Evolutionary conservation across 208 protist genomes (phyloP), one percentile per base, ranked within the genome.

Genomic region (Trypanosoma cruzi): DNA sequence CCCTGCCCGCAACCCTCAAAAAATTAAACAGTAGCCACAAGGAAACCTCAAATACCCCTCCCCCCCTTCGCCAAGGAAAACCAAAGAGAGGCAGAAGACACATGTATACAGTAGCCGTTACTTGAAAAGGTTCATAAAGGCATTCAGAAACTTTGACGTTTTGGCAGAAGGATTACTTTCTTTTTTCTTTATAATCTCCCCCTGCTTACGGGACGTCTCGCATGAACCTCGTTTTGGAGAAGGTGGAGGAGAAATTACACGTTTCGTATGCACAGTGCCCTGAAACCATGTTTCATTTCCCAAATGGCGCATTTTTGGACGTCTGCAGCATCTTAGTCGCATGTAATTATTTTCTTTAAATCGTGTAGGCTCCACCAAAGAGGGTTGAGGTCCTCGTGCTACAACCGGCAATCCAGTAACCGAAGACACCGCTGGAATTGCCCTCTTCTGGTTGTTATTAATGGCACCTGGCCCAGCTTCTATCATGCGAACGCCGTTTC

Each of bases 321-420:
- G 3, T 2, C 18, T 7, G 40, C 8, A 14, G 1, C 11, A 14
- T 16, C 40, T 7, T 13, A 14, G 10, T n/a, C 50, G 26, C 34
- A 44, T 31, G 62, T 55, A 74, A 11, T 28, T 4, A 24, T 74
- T 57, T 26, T 57, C 68, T 18, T 74, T 64, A 29, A 76, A 61
- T 0, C 82, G 74, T 0, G 75, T 84, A 22, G 75, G 71, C 22
- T 78, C 69, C 0, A 82, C 34, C 0, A 40, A 64, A 1, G 59
- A 71, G 24, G 82, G 82, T 68, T 88, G 82, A 20, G 82, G 82
- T 0, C 82, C 82, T 22, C 82, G 78, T 18, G 79, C 69, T 11
- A 88, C 79, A 4, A 72, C 60, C 31, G 48, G 64, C 44, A 16
- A 56, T 20, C 52, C 50, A 18, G 52, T 61, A 66, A 64, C 49